Base-by-base conservation (phyloP, 1,139 yeast species). In the Saccharomyces pastorianus region DNA sequence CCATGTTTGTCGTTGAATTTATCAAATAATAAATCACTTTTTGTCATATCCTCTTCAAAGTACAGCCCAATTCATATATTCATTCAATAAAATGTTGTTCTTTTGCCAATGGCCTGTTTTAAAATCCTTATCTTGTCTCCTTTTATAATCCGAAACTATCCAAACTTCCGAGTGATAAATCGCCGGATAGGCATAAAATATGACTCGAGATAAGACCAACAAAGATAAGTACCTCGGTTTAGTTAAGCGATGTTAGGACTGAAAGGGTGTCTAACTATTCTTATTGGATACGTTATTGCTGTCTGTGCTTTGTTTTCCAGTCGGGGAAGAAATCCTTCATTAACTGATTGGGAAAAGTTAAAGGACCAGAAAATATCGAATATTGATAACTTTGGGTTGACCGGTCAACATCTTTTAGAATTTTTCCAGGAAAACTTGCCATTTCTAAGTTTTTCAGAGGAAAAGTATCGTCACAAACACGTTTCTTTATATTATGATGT, bases 401-500 rank as follows among this genome's bases (percentile, higher is more conserved):
- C 44, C 4, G 44, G 44, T 1, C 44, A 38, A 7, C 9, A 9
- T 17, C 11, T 38, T 2, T 38, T 38, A 8, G 6, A 9, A 1
- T 38, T 38, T 11, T 38, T 38, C 44, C 44, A 20, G 44, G 44
- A 38, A 2, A 38, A 38, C 25, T 38, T 38, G 13, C n/a, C 23
- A 17, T 4, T 38, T 38, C 6, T 38, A 9, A 4, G 25, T 8
- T 8, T 9, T 1, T 7, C 25, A 8, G n/a, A 20, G 44, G 23
- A 17, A 3, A 49, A 17, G 4, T 8, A 17, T 27, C 34, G 7
- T 7, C 44, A 32, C 28, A 44, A 31, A 7, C 47, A 49, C 8
- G 53, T 59, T 14, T 59, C 63, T 8, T 48, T 44, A 26, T 56
- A 53, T 42, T 60, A 60, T 42, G 62, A 60, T 44, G 49, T 51